Evolutionary conservation across 306 rosid genomes (phyloP).

Genomic region (Quercus cerris): DNA sequence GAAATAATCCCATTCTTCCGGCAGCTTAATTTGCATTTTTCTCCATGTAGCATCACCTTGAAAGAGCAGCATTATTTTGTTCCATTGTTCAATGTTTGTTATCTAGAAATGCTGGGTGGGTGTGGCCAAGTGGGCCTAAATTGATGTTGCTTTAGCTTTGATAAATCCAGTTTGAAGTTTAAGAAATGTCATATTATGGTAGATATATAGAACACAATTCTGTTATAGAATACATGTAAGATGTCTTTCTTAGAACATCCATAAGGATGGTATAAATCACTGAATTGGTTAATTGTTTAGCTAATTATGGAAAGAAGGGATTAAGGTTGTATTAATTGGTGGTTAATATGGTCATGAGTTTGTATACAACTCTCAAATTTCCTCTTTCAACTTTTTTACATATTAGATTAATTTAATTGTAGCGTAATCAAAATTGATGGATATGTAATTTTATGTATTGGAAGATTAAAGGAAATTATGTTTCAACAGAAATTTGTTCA

Average conservation of each 20-base stretch:
- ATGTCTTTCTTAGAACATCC: neutral
- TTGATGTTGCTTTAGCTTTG: neutral
- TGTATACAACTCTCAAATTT: no score
- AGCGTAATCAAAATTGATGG: no score
- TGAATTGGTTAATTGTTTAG: neutral
- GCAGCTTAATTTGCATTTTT: neutral
- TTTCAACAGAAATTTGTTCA: no score
- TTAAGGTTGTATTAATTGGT: neutral
- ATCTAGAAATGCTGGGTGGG: slow-evolving; percentile 22
- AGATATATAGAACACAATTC: neutral
- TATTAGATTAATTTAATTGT: no score
- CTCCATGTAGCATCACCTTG: neutral
- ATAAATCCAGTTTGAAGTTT: neutral
- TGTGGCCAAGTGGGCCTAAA: neutral
- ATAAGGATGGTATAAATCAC: neutral
- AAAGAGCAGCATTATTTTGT: neutral
- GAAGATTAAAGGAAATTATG: neutral
- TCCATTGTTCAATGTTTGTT: neutral
- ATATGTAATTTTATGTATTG: neutral
- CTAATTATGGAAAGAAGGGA: neutral
- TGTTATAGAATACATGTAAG: neutral
- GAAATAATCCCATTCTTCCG: neutral
- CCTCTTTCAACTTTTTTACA: no score
- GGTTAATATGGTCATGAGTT: neutral
- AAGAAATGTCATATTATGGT: neutral